These are phyloP conservation scores for Metschnikowia dekortorum DNA, from an alignment of 805 yeast genomes.

Conservation along the genomic window DNA sequence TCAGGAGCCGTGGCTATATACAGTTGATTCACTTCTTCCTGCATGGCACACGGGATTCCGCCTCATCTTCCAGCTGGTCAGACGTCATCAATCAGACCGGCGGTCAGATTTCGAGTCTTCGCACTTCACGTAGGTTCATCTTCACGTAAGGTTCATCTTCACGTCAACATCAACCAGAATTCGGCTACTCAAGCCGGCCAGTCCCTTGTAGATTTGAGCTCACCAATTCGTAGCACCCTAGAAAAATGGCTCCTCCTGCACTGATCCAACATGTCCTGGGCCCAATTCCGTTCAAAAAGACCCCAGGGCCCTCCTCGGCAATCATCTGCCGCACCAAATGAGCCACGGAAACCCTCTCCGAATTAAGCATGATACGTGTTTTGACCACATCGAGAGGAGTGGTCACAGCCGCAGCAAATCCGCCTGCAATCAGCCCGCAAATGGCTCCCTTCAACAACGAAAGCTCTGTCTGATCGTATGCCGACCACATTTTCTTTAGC, in stretches of 20 bases:
- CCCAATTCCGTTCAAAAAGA: slow-evolving; percentile 81
- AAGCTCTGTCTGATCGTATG: slow-evolving; percentile 34
- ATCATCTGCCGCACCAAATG: slow-evolving; percentile 49
- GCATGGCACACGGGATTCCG: background rate
- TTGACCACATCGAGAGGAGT: slow-evolving; percentile 79
- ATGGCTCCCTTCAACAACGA: slow-evolving; percentile 75
- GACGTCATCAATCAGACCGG: too few species aligned
- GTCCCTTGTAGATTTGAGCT: slow-evolving; percentile 23
- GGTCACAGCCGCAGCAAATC: slow-evolving; percentile 74
- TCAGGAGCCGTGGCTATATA: slow-evolving; percentile 11
- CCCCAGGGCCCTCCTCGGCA: slow-evolving; percentile 68
- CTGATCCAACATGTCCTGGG: slow-evolving; percentile 97
- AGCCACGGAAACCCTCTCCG: slow-evolving; percentile 43
- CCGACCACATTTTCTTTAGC: slow-evolving; percentile 60
- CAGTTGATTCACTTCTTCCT: background rate
- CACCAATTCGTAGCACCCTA: slow-evolving; percentile 86
- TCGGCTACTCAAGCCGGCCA: background rate
- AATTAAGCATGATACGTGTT: slow-evolving; percentile 79
- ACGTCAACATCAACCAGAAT: too few species aligned
- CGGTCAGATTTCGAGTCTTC: too few species aligned
- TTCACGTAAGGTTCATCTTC: too few species aligned
- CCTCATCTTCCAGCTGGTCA: background rate
- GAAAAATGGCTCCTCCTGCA: slow-evolving; percentile 96
- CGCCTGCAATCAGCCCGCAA: slow-evolving; percentile 82
- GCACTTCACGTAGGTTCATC: too few species aligned